Conservation (phyloP, 257 asterid genomes). For the Mitragyna speciosa region DNA sequence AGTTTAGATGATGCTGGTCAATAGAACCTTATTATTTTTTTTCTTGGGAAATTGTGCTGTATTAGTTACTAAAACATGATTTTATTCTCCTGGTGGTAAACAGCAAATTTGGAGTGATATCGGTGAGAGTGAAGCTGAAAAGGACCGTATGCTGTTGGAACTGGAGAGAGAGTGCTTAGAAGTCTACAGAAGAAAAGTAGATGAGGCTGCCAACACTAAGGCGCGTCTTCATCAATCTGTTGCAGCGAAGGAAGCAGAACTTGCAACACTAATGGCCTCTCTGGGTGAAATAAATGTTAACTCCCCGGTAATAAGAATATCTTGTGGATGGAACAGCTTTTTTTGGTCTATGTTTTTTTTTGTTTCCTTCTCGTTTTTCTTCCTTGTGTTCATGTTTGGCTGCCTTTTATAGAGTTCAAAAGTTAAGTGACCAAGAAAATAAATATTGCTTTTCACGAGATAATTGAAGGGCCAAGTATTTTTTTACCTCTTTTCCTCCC, state of each 20-base stretch:
- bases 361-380: not conserved
- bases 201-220: slow-evolving; percentile 75
- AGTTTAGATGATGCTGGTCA: not conserved
- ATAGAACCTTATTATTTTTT: no score
- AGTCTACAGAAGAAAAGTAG: slow-evolving; percentile 79
- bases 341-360: not conserved
- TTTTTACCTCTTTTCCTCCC: not conserved
- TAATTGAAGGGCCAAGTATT: not conserved
- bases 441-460: not conserved
- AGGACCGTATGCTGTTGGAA: slow-evolving; percentile 74
- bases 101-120: slow-evolving; percentile 94
- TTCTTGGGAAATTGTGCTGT: not conserved
- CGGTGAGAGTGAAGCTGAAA: slow-evolving; percentile 83
- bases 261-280: slow-evolving; percentile 81
- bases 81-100: slow-evolving; percentile 25
- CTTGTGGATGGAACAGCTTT: not conserved
- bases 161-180: slow-evolving; percentile 84
- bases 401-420: not conserved
- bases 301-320: slow-evolving; percentile 47
- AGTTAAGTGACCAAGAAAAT: not conserved
- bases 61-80: not conserved
- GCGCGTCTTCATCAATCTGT: slow-evolving; percentile 80
- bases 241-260: slow-evolving; percentile 91
- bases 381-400: not conserved
- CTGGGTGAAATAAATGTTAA: slow-evolving; percentile 66